These are phyloP conservation scores for Hypomontagnella submonticulosa DNA, from an alignment of 495 filamentous ascomycete genomes.

Conservation along the genomic window DNA sequence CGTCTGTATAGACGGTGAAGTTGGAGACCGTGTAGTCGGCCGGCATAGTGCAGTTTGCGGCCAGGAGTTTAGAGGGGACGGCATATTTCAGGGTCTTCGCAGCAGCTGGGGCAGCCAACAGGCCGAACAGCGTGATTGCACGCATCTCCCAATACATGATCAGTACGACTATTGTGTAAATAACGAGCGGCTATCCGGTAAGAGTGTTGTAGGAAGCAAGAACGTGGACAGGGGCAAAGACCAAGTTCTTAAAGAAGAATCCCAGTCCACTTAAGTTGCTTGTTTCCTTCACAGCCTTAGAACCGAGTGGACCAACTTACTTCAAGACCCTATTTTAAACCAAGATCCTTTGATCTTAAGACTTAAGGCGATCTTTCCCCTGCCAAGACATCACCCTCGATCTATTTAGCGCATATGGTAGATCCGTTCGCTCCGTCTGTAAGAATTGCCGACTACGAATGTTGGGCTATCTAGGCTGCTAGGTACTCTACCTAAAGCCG, in stretches of 20 bases:
- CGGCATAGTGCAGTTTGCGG: constrained; percentile 35
- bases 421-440: constrained; percentile 25
- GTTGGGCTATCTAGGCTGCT: background rate
- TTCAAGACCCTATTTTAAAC: constrained; percentile 12
- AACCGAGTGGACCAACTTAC: constrained; percentile 16
- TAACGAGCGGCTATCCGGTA: too few species aligned
- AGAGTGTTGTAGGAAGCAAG: too few species aligned
- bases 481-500: background rate
- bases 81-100: constrained; percentile 34
- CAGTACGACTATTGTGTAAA: background rate
- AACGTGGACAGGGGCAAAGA: background rate
- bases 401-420: constrained; percentile 4
- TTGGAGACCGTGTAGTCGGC: constrained; percentile 40
- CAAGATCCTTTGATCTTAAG: background rate
- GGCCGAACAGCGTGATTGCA: constrained; percentile 15
- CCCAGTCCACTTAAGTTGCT: background rate
- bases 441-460: constrained; percentile 29
- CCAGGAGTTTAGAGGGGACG: constrained; percentile 15
- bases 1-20: constrained; percentile 39
- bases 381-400: constrained; percentile 31
- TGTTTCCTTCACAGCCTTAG: constrained; percentile 11
- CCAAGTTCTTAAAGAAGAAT: background rate
- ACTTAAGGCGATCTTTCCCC: constrained; percentile 15
- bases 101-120: constrained; percentile 20
- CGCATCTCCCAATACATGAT: constrained; percentile 16